These are phyloP conservation scores for Gynostemma pentaphyllum DNA, from an alignment of 306 rosid genomes.

Conservation along the genomic window DNA sequence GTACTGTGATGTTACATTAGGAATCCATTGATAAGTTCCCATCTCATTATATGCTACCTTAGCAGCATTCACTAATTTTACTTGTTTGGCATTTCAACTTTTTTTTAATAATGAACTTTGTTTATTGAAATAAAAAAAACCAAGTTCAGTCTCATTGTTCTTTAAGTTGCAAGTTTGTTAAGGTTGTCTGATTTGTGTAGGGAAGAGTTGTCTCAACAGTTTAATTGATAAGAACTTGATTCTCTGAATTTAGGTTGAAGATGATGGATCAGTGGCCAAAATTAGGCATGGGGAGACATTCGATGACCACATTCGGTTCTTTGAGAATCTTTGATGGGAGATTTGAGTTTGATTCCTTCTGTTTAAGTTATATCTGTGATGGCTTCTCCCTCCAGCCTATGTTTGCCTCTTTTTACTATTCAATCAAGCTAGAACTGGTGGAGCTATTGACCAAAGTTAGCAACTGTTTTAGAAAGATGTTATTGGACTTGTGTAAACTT, in stretches of 20 bases:
- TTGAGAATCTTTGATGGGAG: conserved; percentile 55
- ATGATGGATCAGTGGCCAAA: conserved; percentile 71
- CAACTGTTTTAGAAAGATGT: not conserved
- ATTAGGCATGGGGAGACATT: conserved; percentile 81
- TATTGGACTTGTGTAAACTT: not conserved
- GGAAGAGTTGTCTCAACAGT: not conserved
- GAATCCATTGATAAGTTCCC: too few species aligned
- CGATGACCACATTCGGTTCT: conserved; percentile 66
- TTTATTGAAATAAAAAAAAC: not conserved
- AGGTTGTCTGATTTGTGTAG: not conserved
- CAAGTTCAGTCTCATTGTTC: not conserved
- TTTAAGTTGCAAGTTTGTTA: not conserved
- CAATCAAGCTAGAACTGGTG: too few species aligned
- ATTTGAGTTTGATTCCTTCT: not conserved
- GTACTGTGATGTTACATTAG: too few species aligned
- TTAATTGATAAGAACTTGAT: not conserved
- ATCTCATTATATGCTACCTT: not conserved
- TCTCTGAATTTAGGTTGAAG: conserved; percentile 45
- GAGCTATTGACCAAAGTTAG: not conserved
- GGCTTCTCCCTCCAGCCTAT: not conserved
- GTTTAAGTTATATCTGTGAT: not conserved
- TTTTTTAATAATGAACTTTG: not conserved
- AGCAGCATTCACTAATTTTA: not conserved
- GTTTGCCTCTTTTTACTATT: not conserved
- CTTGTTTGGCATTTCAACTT: not conserved